Base-by-base conservation (phyloP, 2,329 filamentous ascomycete genomes). In the Monosporascus cannonballus region DNA sequence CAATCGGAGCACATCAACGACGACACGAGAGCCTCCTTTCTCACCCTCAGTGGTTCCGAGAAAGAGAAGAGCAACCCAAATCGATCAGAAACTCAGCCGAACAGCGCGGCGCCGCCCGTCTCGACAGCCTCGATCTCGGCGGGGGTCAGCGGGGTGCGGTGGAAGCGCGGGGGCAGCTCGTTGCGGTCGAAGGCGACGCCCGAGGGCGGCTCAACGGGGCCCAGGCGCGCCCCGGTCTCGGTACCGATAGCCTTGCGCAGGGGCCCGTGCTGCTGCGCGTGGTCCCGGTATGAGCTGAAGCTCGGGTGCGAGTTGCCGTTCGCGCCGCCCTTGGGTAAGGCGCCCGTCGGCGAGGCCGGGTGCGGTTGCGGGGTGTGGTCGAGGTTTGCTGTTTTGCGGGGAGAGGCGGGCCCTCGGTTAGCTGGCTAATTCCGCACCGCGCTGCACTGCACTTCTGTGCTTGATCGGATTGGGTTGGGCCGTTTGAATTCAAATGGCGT, bases 101-200 rank as follows among this genome's bases (percentile, higher is more conserved):
- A 71, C 52, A 78, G 68, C 37, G 79, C 73, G 36, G 93, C 94
- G 53, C 94, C 94, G 51, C 92, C 94, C 52, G 90, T 94, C 82
- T 96, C 91, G 66, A 99, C 82, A 22, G 91, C 92, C 71, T 97
- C 94, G 55, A 99, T 99, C 81, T 99, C 94, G 44, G 85, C 85
- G 62, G 85, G 73, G 38, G 82, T 86, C 73, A 92, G 88, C 14
- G 84, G 80, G 48, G 82, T 76, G 59, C 90, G 82, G 66, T 86
- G 84, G 81, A 96, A 99, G 64, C 93, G 84, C 57, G 77, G 69
- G 18, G 94, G 93, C 24, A 99, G 84, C 74, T 99, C 89, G 62
- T 84, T 89, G 62, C 91, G 84, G 72, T 97, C 94, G 69, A 96
- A 96, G 72, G 80, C 90, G 70, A 90, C 76, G 61, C 93, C 93